Base-by-base conservation (phyloP, 1,284 basidiomycete species). In the Cryptococcus wingfieldii region DNA sequence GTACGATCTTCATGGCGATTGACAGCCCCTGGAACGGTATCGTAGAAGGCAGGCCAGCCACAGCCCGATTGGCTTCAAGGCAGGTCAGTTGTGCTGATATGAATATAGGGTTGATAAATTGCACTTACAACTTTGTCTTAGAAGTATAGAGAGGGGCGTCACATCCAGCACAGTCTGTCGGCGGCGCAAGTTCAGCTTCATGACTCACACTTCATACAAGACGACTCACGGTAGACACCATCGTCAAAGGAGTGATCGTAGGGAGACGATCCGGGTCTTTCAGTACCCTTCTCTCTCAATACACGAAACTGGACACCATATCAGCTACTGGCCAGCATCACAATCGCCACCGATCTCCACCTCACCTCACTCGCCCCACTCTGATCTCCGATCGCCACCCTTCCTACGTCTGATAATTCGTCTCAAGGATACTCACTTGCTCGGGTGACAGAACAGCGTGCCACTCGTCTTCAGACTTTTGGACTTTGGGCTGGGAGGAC, bases 11-110 rank as follows among this genome's bases (percentile, higher is more conserved):
- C 72, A 48, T 79, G 75, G 42, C 80, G 81, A 53, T 75, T 82
- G n/a, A 96, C 89, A 13, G 93, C 90, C 38, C 92, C 93, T 1
- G 92, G 93, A 56, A 96, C 85, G 3, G 90, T 89, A 70, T 95
- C 92, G 72, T 88, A 97, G 81, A 94, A 97, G 1, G 92, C 92
- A n/a, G 92, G 93, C 92, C 92, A 97, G 34, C 92, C 93, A 69
- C 92, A 97, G 10, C 91, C 90, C 55, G 88, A 91, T 67, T 89
- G 83, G 77, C 72, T 76, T 48, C 16, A 5, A 42, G 9, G 14
- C 41, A 47, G 38, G 18, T 44, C 18, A 44, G 7, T 16, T 12
- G 6, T 4, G 14, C 39, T 31, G 38, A 19, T 38, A 8, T 31
- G 4, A 9, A 38, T 3, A 45, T 25, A 42, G 46, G 34, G 27